Conservation (phyloP, 306 rosid genomes). For the Fragaria ananassa region DNA sequence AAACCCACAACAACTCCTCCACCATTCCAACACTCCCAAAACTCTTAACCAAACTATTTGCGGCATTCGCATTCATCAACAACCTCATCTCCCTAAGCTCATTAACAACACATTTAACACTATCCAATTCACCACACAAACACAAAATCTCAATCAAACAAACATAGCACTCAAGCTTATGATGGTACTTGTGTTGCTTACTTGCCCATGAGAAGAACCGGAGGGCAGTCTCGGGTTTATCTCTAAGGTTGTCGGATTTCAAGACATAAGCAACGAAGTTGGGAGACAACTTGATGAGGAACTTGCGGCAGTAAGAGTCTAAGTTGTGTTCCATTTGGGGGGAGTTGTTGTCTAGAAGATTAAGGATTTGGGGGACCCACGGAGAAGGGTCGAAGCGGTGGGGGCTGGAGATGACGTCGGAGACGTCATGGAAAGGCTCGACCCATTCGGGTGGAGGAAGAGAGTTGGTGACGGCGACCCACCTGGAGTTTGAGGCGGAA, state of each 20-base stretch:
- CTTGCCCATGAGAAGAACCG: conserved; percentile 77
- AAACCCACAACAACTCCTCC: conserved; percentile 75
- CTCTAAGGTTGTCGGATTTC: conserved; percentile 38
- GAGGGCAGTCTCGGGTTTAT: conserved; percentile 35
- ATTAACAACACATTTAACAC: conserved; percentile 20
- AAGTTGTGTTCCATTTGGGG: conserved; percentile 67
- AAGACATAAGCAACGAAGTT: conserved; percentile 57
- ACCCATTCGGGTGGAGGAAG: conserved; percentile 78
- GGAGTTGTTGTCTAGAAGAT: conserved; percentile 50
- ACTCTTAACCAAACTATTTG: conserved; percentile 55
- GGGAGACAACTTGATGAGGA: conserved; percentile 66
- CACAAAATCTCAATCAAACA: conserved; percentile 51
- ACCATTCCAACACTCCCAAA: conserved; percentile 62
- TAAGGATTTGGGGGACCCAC: conserved; percentile 66
- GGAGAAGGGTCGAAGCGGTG: conserved; percentile 52
- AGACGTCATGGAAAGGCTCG: conserved; percentile 68
- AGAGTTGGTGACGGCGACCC: conserved; percentile 34
- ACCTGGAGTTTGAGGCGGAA: conserved; percentile 29
- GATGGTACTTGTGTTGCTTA: conserved; percentile 46
- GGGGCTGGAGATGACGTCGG: conserved; percentile 57
- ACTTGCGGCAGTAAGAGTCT: conserved; percentile 44
- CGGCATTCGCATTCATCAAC: conserved; percentile 46
- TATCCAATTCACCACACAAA: conserved; percentile 29
- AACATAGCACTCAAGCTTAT: conserved; percentile 63
- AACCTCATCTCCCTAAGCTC: conserved; percentile 39